Evolutionary conservation across 441 rosid species (phyloP), one percentile per base, ranked within the genome.

Genomic region (Populus tomentosa): DNA sequence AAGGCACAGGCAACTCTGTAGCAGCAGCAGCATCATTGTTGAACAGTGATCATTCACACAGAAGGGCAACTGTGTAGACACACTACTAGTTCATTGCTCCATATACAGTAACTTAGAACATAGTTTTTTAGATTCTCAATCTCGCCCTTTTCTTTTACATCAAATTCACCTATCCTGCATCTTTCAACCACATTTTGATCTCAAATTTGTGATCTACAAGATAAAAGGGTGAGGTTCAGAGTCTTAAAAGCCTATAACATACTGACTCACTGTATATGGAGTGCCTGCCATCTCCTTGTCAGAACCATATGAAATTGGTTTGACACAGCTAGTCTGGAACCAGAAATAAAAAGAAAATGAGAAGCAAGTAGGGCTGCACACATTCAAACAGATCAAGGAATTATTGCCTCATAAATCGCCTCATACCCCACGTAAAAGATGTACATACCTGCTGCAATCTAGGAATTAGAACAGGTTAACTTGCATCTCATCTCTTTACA

Each of bases 381-480:
- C 32, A 14, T 6, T 11, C 6, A 14, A 24, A 64, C 68, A 10
- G 32, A 64, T 6, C 28, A 24, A 10, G 67, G 33, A 64, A 64
- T 23, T 10, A 28, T 65, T 13, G 35, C 6, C 69, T 66, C 69
- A 30, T 28, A 28, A 65, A 10, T 10, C 24, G 69, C 70, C 50
- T 24, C 21, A 68, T 32, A 67, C 53, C 69, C 70, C 75, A 7
- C 36, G 32, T 36, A 36, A 38, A 50, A 38, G 40, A 40, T 70
- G 64, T 42, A 71, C 36, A 53, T 11, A 56, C 73, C 72, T 50
- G 76, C 75, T 21, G 28, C 65, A 61, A 73, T 26, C 26, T 23
- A 77, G 74, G 65, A 20, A 35, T 71, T 65, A 13, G 21, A 72
- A 9, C 67, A 24, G 7, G 70, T 6, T 6, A 30, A 61, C 21